Conservation (phyloP, 2,329 filamentous ascomycete genomes). For the Beauveria caledonica region DNA sequence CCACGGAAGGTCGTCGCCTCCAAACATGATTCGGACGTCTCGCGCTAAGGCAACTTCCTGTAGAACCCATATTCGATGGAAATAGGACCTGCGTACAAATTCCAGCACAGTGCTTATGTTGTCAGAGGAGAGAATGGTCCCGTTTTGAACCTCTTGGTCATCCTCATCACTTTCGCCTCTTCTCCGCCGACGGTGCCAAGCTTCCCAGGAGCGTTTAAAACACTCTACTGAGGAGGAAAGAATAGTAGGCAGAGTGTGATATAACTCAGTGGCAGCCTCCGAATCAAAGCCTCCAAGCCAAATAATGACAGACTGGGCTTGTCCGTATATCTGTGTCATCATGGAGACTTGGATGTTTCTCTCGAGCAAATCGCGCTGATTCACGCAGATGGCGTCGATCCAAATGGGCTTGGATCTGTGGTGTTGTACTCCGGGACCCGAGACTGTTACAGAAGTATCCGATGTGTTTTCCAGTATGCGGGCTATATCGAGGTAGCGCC, state of each 20-base stretch:
- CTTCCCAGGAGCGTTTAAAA: conserved; percentile 8
- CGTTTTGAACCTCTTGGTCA: conserved; percentile 6
- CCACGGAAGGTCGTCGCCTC: conserved; percentile 10
- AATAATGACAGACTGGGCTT: conserved; percentile 9
- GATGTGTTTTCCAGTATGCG: neutral
- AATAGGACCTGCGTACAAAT: conserved; percentile 11
- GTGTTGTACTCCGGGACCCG: neutral
- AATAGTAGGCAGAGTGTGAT: conserved; percentile 3
- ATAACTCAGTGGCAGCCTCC: neutral
- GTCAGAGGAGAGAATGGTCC: neutral
- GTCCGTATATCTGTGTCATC: conserved; percentile 14
- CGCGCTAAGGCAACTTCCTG: conserved; percentile 15
- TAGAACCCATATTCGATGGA: conserved; percentile 16
- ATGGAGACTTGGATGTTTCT: conserved; percentile 13
- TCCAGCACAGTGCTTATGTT: neutral
- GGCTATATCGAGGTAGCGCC: conserved; percentile 4
- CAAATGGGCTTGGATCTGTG: conserved; percentile 10
- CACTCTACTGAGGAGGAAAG: neutral
- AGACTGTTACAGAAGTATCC: neutral
- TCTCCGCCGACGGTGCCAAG: conserved; percentile 5
- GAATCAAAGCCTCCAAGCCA: conserved; percentile 9
- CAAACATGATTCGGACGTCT: conserved; percentile 11
- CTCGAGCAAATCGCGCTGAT: conserved; percentile 13
- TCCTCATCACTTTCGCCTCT: neutral
- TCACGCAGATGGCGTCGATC: conserved; percentile 17